phyloP scores from a whole-genome alignment of 2,329 filamentous ascomycete genomes.

The Calonectria fujianensis region DNA sequence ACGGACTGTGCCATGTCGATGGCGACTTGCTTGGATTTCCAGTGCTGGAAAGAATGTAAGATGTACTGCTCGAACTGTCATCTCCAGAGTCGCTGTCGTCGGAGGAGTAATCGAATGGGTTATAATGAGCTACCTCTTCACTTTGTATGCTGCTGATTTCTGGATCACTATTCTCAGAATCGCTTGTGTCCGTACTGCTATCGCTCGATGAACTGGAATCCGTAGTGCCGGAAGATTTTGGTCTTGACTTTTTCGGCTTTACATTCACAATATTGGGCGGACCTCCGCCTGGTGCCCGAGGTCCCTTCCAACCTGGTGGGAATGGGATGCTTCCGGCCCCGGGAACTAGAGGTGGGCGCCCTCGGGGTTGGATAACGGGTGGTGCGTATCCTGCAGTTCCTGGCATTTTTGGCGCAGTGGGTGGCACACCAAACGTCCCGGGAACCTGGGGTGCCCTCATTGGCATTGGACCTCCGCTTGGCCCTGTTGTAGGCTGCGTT shows the following conservation, averaged over 20 bases:
- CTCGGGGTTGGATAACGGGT: background rate
- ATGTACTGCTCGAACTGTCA: background rate
- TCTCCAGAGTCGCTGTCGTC: background rate
- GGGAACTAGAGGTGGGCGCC: background rate
- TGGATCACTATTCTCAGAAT: background rate
- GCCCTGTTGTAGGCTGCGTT: background rate
- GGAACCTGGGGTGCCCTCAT: background rate
- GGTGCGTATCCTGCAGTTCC: background rate
- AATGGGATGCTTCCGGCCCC: background rate
- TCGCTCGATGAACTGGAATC: background rate
- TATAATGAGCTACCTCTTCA: background rate
- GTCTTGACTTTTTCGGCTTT: too few relatives aligned
- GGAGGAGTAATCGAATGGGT: slow-evolving; percentile 6
- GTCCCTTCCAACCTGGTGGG: background rate
- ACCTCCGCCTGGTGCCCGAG: background rate
- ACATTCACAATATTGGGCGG: too few relatives aligned
- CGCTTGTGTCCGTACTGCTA: background rate
- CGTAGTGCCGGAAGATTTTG: background rate
- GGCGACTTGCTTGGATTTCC: background rate
- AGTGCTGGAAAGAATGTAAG: background rate
- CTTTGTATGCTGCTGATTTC: background rate
- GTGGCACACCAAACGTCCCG: background rate
- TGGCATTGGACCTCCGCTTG: background rate
- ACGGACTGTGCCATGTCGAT: background rate
- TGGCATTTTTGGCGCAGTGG: background rate